Evolutionary conservation across 2,329 filamentous ascomycete species (phyloP), one percentile per base, ranked within the genome.

Genomic region (Nemania sp.): DNA sequence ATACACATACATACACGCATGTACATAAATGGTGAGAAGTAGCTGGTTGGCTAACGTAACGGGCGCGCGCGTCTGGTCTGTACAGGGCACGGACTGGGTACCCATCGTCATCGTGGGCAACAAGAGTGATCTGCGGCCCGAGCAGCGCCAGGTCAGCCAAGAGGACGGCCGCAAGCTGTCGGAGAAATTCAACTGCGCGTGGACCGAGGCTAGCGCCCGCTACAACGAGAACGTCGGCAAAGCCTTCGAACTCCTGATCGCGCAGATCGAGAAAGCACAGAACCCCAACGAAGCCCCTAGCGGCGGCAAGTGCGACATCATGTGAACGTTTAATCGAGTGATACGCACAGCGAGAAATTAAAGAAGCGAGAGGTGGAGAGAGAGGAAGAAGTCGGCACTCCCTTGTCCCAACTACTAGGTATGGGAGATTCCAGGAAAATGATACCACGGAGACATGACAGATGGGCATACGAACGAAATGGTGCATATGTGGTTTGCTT

Each of bases 21-120:
- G n/a, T n/a, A n/a, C n/a, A n/a, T n/a, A n/a, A n/a, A n/a, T n/a
- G n/a, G n/a, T n/a, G n/a, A n/a, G n/a, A n/a, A n/a, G n/a, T n/a
- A n/a, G n/a, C n/a, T n/a, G n/a, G 9, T 19, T 34, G 17, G 37
- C 51, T 55, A 49, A 53, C 42, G 12, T 49, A 49, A 31, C 44
- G 50, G 28, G 14, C 28, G 43, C 5, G 22, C 22, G 22, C 20
- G 37, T 31, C 14, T 30, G 11, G 23, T 39, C n/a, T n/a, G n/a
- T 20, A n/a, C 34, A 68, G 66, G 94, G 94, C 62, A 89, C 91
- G 54, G 92, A 97, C 65, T 89, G 88, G 72, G 91, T 97, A 47
- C 94, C 94, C 8, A 87, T 97, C 65, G 90, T 95, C 65, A 88
- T 99, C 58, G 92, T 99, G 49, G 94, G 91, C 65, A 99, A 99